These are phyloP conservation scores for Cyberlindnera japonica DNA, from an alignment of 805 yeast species.

Conservation along the genomic window DNA sequence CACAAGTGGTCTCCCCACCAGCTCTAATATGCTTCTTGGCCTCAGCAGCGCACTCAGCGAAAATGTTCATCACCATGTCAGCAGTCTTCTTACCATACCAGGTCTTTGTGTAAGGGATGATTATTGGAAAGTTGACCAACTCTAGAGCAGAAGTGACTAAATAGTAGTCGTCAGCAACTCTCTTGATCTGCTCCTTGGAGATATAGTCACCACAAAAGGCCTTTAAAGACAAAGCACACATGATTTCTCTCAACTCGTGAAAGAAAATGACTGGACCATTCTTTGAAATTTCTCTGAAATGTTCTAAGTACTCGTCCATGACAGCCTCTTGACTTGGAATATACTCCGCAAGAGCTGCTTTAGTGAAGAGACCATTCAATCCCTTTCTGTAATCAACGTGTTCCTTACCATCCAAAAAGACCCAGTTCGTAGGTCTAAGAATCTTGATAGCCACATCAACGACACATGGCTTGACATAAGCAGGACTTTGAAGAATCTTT, in stretches of 20 bases:
- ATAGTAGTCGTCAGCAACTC: constrained; percentile 89
- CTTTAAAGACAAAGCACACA: constrained; percentile 90
- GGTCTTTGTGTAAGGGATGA: constrained; percentile 91
- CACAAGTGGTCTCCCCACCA: constrained; percentile 80
- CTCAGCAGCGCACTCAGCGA: constrained; percentile 82
- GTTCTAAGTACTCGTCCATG: constrained; percentile 77
- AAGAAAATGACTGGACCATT: constrained; percentile 74
- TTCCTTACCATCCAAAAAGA: constrained; percentile 91
- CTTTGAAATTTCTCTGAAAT: constrained; percentile 53
- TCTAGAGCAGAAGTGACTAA: constrained; percentile 93
- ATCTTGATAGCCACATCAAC: constrained; percentile 96
- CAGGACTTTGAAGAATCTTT: constrained; percentile 79
- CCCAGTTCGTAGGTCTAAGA: constrained; percentile 96
- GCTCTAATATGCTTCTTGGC: constrained; percentile 76
- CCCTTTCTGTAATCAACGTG: constrained; percentile 92
- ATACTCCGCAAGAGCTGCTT: constrained; percentile 76
- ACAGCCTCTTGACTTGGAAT: constrained; percentile 80
- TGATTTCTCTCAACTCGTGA: constrained; percentile 91
- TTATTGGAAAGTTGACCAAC: constrained; percentile 95
- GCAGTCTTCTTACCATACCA: constrained; percentile 97
- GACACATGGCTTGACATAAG: constrained; percentile 93
- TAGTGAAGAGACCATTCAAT: constrained; percentile 84
- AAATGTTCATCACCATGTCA: constrained; percentile 89
- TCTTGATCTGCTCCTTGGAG: constrained; percentile 83
- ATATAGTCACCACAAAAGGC: constrained; percentile 96